Percentiles rank a stretch among this genome's conserved stretches.
phyloP scores from a whole-genome alignment of 441 rosid species.

The Lepidium campestre region DNA sequence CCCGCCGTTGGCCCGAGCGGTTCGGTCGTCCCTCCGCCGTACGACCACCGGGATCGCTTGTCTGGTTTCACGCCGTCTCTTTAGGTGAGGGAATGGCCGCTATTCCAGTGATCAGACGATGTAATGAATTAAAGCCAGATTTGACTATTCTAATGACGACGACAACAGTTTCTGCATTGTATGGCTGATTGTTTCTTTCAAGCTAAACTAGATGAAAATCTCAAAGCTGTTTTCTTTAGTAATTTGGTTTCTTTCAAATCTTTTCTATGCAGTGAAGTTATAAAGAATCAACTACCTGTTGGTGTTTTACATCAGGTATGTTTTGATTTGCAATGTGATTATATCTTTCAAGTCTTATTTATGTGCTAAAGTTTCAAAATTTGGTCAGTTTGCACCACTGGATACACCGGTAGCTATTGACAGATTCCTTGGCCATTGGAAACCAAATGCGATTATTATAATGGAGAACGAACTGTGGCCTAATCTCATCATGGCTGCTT shows the following conservation, averaged over 20 bases:
- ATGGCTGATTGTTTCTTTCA: not conserved
- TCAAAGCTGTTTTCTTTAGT: not conserved
- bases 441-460: slow-evolving; percentile 62
- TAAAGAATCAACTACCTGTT: slow-evolving; percentile 55
- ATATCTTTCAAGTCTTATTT: not conserved
- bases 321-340: not conserved
- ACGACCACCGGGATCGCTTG: slow-evolving; percentile 68
- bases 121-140: slow-evolving; percentile 49
- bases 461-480: slow-evolving; percentile 97
- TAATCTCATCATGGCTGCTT: slow-evolving; percentile 71
- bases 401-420: slow-evolving; percentile 76
- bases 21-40: slow-evolving; percentile 61
- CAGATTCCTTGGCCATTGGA: slow-evolving; percentile 74
- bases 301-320: slow-evolving; percentile 74
- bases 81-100: slow-evolving; percentile 97
- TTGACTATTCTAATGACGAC: slow-evolving; percentile 75
- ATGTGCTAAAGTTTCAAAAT: slow-evolving; percentile 22
- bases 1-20: slow-evolving; percentile 77
- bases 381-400: slow-evolving; percentile 72
- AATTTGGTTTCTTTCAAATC: not conserved
- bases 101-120: slow-evolving; percentile 68
- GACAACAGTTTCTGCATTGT: slow-evolving; percentile 75
- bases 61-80: slow-evolving; percentile 97
- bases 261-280: slow-evolving; percentile 56
- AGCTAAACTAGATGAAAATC: not conserved